A percentile compares a stretch with the other conserved stretches of the same genome.
Conservation (phyloP, 768 basidiomycete species). For the Austroboletus eburneus region DNA sequence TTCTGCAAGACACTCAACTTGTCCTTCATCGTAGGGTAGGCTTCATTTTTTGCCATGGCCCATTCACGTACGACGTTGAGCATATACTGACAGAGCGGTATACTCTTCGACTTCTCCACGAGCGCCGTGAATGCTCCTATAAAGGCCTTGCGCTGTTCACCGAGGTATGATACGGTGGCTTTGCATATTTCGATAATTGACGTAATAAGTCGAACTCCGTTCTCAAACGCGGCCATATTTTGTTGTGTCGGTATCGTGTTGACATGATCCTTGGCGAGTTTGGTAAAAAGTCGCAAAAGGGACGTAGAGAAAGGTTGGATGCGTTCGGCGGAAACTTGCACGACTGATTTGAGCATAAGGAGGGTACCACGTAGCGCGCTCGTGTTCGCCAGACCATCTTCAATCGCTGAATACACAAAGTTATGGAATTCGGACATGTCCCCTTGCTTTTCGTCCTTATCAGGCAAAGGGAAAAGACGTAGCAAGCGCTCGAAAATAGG, state of each 20-base stretch:
- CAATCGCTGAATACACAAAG: slow-evolving; percentile 70
- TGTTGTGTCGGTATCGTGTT: slow-evolving; percentile 41
- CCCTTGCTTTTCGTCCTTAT: slow-evolving; percentile 69
- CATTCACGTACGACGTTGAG: slow-evolving; percentile 84
- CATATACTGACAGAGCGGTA: slow-evolving; percentile 74
- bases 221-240: slow-evolving; percentile 50
- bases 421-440: slow-evolving; percentile 73
- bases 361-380: slow-evolving; percentile 74
- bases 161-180: slow-evolving; percentile 71
- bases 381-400: slow-evolving; percentile 73
- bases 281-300: slow-evolving; percentile 80
- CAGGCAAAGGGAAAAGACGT: slow-evolving; percentile 70
- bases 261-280: slow-evolving; percentile 85
- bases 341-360: slow-evolving; percentile 82
- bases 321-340: slow-evolving; percentile 74
- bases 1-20: slow-evolving; percentile 86
- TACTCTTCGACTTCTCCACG: slow-evolving; percentile 86
- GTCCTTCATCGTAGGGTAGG: slow-evolving; percentile 92
- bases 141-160: slow-evolving; percentile 81
- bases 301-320: slow-evolving; percentile 73
- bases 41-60: slow-evolving; percentile 83
- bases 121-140: slow-evolving; percentile 73
- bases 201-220: slow-evolving; percentile 59
- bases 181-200: slow-evolving; percentile 88
- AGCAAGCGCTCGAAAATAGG: slow-evolving; percentile 82